Base-by-base conservation (phyloP, 768 basidiomycete genomes). In the Amanita jacksonii region DNA sequence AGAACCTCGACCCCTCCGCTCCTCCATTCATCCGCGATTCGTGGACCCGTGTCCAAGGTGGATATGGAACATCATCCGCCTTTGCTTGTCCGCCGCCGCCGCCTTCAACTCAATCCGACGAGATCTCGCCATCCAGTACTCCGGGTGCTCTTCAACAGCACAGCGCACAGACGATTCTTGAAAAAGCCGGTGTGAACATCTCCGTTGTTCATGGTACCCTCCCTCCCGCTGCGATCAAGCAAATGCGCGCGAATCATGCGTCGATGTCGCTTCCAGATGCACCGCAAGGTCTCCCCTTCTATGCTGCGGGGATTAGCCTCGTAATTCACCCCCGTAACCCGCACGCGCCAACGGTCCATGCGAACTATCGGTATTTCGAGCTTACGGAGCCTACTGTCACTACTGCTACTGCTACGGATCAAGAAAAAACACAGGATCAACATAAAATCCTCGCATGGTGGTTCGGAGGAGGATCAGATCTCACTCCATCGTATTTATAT, bases 281-380 rank as follows among this genome's bases (percentile, higher is more conserved):
- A 39, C 66, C 73, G 13, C 67, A 69, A 5, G 76, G 79, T 30
- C 70, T 96, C 10, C 94, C 93, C 0, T 99, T 91, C 72, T 93
- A 92, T 55, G 93, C 87, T 10, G 86, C 85, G 0, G 94, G 96
- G 0, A 70, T 98, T 55, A 89, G 85, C 52, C 75, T 98, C 56
- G 90, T 99, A 54, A 72, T 98, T 13, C 94, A 99, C 61, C 94
- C 94, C 0, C 75, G 81, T 42, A 96, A 92, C 65, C 96, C 94
- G 3, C 78, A 89, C 55, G 84, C 87, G 12, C 91, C 96, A 7
- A 97, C 94, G 16, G 82, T 90, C 4, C 94, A 99, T 60, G 79
- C 87, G 47, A 99, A 99, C 61, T 96, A 93, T 55, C 87, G 96
- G 43, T 98, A 97, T 63, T 99, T 99, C 57, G 94, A 98, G 62